Evolutionary conservation across 148 eudicot species (phyloP), one percentile per base, ranked within the genome.

Genomic region (Rhododendron kiyosumense): DNA sequence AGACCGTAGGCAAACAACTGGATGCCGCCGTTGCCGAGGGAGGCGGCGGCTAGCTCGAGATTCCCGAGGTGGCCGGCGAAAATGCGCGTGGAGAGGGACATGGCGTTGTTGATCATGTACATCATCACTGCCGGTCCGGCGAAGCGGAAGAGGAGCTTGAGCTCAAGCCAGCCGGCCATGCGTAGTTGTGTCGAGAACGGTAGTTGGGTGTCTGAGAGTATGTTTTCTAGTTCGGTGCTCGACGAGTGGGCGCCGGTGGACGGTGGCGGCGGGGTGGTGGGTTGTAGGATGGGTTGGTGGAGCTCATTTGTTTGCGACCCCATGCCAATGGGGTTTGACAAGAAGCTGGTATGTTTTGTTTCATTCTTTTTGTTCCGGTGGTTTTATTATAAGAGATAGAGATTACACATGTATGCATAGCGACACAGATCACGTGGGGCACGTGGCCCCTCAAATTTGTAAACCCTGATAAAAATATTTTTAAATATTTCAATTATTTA

Each of bases 1-100:
- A 92, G 88, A 18, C 95, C 95, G 73, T 92, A 93, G 14, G 93
- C 92, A 41, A 93, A 83, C 83, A 88, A 46, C 88, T 93, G 94
- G 59, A 93, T 83, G 17, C 95, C 95, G 45, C 85, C 89, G 84
- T 91, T 93, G 28, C 93, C 95, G 10, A 93, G 93, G 34, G 94
- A 85, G 0, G 90, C 86, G 49, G 92, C 95, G 20, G 95, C 95
- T 12, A 92, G 89, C 48, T 92, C 81, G 7, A 93, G 93, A 52
- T 93, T 93, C 7, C 95, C 95, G 32, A 93, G 93, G 73, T 92
- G 95, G 78, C 95, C 95, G 74, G 91, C 87, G 24, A 90, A 92
- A 71, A 93, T 92, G 36, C 88, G 94, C 5, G 95, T 93, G 51
- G 92, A 86, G 88, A 89, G 82, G 0, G 93, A 92, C 4, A 88